Evolutionary conservation across 495 filamentous ascomycete genomes (phyloP), one percentile per base, ranked within the genome.

Genomic region (Sporormia fimetaria): DNA sequence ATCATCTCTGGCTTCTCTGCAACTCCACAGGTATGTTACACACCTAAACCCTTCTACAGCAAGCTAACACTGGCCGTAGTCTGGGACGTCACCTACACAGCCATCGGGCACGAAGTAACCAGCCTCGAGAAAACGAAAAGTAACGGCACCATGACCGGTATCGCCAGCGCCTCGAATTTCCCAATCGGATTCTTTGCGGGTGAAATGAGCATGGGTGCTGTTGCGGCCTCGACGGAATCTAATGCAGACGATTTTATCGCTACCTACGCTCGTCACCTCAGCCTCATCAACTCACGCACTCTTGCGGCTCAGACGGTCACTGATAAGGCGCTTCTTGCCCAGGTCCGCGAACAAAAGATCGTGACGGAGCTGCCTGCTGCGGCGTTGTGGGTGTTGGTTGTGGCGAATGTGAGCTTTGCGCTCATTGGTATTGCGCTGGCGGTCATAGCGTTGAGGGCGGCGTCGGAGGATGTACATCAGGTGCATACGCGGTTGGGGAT

Each of bases 321-420:
- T 18, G 31, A 39, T 5, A 17, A 23, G 9, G 20, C 22, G 14
- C 17, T 31, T 7, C 20, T 20, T 9, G 32, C 21, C 3, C 45
- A 49, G 33, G 12, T 6, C 5, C 21, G 38, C 6, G 20, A 20
- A 3, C 20, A 31, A 9, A 49, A 38, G 18, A 12, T 48, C 25
- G 23, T 49, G 3, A 38, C 37, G 2, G 16, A 32, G 12, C 1
- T 49, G 3, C 33, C 45, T 1, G 26, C 14, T 11, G 33, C 37
- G n/a, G 45, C 45, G 9, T 39, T 49, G 1, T 49, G 45, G 45
- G 17, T 22, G 12, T 33, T 49, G 7, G 38, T 49, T 3, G 17
- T 26, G 4, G 20, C 45, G 10, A 49, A 49, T 24, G 4, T 37
- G 2, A 3, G 23, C 3, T 49, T 29, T 33, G 29, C 30, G 4